phyloP scores from a whole-genome alignment of 2,329 filamentous ascomycete species.

The Xylariaceae sp. region DNA sequence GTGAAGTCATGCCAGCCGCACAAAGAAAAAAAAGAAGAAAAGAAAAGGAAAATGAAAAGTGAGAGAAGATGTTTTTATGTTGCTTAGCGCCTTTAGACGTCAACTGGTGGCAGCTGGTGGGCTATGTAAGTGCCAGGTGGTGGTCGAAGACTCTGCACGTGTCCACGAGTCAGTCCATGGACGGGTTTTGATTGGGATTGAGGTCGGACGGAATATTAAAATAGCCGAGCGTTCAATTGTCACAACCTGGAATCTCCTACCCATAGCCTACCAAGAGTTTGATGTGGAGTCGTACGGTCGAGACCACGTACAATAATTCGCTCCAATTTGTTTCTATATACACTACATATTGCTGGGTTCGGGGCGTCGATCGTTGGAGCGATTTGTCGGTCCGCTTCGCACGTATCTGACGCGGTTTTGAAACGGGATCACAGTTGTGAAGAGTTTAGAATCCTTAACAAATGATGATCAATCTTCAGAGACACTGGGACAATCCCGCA shows the following conservation, averaged over 20 bases:
- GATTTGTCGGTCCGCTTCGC: neutral
- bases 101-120: neutral
- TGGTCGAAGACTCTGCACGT: no score
- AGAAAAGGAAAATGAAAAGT: slow-evolving; percentile 19
- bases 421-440: slow-evolving; percentile 14
- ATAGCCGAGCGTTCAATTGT: slow-evolving; percentile 13
- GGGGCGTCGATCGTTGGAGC: neutral
- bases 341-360: neutral
- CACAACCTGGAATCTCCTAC: no score
- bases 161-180: no score
- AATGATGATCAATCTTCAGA: slow-evolving; percentile 32
- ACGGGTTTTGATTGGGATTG: neutral
- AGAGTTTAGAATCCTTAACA: slow-evolving; percentile 23
- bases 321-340: no score
- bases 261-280: no score
- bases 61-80: slow-evolving; percentile 18
- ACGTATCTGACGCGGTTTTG: slow-evolving; percentile 19
- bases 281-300: no score
- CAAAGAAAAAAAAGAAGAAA: slow-evolving; percentile 65
- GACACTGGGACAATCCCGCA: slow-evolving; percentile 29
- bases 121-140: neutral
- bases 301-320: no score
- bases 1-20: slow-evolving; percentile 79
- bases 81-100: neutral
- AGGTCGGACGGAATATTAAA: slow-evolving; percentile 20